Base-by-base conservation (phyloP, 371 early-diverging fungal genomes). In the Mucor irregularis region DNA sequence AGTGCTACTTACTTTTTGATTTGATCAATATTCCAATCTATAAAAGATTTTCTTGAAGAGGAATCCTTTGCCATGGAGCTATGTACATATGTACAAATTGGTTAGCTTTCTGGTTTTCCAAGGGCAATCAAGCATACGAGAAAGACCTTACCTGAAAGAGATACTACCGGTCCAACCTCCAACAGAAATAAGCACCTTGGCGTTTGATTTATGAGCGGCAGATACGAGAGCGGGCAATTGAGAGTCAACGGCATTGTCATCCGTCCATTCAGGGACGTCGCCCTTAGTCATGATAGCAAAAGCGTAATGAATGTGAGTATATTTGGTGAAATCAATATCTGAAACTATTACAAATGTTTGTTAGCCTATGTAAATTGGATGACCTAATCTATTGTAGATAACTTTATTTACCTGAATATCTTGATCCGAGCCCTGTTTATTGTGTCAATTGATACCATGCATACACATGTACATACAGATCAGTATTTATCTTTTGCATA, bases 141-240 rank as follows among this genome's bases (percentile, higher is more conserved):
- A 13, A 19, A 8, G 2, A 5, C 2, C 31, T 16, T 62, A 56
- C 84, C 83, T 82, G 62, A 90, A 88, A 14, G 70, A 64, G 19
- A 79, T 59, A 26, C 86, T 84, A 16, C 88, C 90, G 22, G 82
- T 80, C 88, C 90, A 91, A 1, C 93, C 93, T 43, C 94, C 88
- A 22, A 85, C 44, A 5, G 80, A 76, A 10, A 83, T 53, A 0
- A 81, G 55, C 0, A 85, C 71, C 51, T 87, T 87, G 55, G 71
- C 58, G 6, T 63, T 58, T 6, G 64, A 53, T 14, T 64, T 62
- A 51, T 78, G 85, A 6, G 85, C 87, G 24, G 66, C 63, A 8
- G 53, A 62, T 28, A 83, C 78, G 0, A 85, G 44, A 17, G 62
- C 30, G 5, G 68, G 58, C 3, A 78, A 38, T 47, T 74, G 68